Evolutionary conservation across 139 green algal genomes (phyloP), one percentile per base, ranked within the genome.

Genomic region (Nannochloris sp.): DNA sequence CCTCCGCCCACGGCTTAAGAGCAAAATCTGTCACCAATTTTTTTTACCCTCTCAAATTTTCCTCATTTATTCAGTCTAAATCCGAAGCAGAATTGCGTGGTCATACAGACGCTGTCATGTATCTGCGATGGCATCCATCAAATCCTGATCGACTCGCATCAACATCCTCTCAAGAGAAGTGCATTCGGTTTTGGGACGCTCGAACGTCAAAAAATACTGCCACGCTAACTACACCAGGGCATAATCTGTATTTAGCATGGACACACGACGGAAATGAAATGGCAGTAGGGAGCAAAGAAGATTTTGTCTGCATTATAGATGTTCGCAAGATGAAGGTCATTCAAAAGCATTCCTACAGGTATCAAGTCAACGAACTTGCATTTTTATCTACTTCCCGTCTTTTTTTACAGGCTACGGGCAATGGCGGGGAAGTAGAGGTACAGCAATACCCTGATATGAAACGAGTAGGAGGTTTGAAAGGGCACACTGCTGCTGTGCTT

Each of bases 231-330:
- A 74, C 65, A 19, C 57, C 58, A 2, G 65, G 57, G 9, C 13
- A 56, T 48, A 78, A 78, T 32, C 60, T 74, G 15, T 71, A 68
- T 32, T 36, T 78, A 32, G 23, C 59, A 13, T 78, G 71, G 71
- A 70, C 45, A 33, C 46, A 25, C 0, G 71, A 78, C 25, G 36
- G 38, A 2, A 55, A 78, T n/a, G 65, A 63, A 54, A 6, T 78
- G 36, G 71, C 47, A 0, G 71, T 78, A 58, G 63, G 46, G 13
- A 62, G 48, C 14, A 62, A n/a, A 62, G n/a, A 68, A 37, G 39
- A 68, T 30, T 23, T 73, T 33, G 56, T 78, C 14, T 65, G 56
- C 30, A 59, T 71, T 13, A 29, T 78, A 35, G 71, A 78, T 36
- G 31, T 54, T 2, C 58, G 71, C 15, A 60, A 63, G 25, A 73